Evolutionary conservation across 108 stramenopile species (phyloP).

Genomic region (Phaeodactylum tricornutum): DNA sequence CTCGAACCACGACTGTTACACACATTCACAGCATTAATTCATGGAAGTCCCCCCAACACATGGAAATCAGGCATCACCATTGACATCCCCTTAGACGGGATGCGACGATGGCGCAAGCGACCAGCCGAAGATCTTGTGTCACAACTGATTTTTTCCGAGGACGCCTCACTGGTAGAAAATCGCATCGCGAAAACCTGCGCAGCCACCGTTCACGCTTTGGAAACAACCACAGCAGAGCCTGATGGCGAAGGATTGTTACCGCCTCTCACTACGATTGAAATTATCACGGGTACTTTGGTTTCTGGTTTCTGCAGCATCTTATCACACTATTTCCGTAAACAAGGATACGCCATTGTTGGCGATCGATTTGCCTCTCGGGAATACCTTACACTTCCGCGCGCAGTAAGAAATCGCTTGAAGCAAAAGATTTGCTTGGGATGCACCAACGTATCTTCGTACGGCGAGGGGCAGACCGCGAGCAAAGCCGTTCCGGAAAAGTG

Average conservation of each 20-base stretch:
- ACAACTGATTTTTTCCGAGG: background rate
- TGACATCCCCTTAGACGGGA: slow-evolving; percentile 8
- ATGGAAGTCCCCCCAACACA: slow-evolving; percentile 25
- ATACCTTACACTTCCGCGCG: slow-evolving; percentile 32
- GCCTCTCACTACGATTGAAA: slow-evolving; percentile 10
- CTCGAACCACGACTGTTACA: slow-evolving; percentile 10
- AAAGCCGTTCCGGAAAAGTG: background rate
- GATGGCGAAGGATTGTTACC: background rate
- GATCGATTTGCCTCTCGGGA: slow-evolving; percentile 43
- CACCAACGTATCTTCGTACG: background rate
- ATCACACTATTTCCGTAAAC: slow-evolving; percentile 32
- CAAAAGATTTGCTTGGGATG: slow-evolving; percentile 50
- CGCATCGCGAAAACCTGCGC: background rate
- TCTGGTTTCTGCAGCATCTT: slow-evolving; percentile 13
- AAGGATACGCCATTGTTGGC: slow-evolving; percentile 47
- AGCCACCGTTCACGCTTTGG: background rate
- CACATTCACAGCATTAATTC: slow-evolving; percentile 33
- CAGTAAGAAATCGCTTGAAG: slow-evolving; percentile 50
- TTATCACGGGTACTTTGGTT: slow-evolving; percentile 5
- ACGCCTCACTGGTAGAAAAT: background rate
- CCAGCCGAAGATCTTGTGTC: background rate
- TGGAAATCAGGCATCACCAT: slow-evolving; percentile 24
- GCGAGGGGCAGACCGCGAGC: background rate
- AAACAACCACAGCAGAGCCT: background rate
- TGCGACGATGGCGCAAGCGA: slow-evolving; percentile 18